Conservation (phyloP, 148 eudicot genomes). For the Salicornia ramosissima region DNA sequence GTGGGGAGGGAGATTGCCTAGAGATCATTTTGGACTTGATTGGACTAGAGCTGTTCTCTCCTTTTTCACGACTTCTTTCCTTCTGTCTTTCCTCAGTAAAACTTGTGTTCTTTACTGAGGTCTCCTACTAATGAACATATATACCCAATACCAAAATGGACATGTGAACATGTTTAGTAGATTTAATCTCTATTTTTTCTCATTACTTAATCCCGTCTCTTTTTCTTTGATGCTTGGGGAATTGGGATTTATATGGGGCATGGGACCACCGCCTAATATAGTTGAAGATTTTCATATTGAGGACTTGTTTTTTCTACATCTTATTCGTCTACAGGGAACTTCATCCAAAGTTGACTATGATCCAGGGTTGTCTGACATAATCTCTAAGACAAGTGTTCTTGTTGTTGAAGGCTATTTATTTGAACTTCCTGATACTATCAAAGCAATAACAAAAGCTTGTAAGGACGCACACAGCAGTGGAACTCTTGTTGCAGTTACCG, state of each 20-base stretch:
- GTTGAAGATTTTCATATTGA: neutral
- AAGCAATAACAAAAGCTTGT: conserved; percentile 71
- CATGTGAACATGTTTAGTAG: neutral
- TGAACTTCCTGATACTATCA: conserved; percentile 88
- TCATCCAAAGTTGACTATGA: conserved; percentile 74
- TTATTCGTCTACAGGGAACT: conserved; percentile 58
- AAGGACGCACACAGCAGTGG: conserved; percentile 76
- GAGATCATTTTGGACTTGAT: neutral
- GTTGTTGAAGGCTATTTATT: conserved; percentile 93
- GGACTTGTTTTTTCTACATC: conserved; percentile 9
- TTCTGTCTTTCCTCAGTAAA: too few species aligned
- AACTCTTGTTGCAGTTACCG: conserved; percentile 88
- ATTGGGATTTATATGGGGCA: neutral
- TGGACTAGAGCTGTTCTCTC: neutral
- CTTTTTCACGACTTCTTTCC: too few species aligned
- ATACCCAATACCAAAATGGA: neutral
- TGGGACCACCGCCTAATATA: neutral
- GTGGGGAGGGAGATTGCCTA: neutral
- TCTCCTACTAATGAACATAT: neutral
- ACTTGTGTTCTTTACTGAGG: neutral
- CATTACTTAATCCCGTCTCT: neutral
- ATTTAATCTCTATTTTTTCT: neutral
- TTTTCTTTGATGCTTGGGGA: neutral
- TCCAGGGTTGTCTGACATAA: conserved; percentile 56
- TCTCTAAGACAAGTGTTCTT: conserved; percentile 77